Evolutionary conservation across 176 grass and related monocot species (phyloP), one percentile per base, ranked within the genome.

Genomic region (Aegilops umbellulata): DNA sequence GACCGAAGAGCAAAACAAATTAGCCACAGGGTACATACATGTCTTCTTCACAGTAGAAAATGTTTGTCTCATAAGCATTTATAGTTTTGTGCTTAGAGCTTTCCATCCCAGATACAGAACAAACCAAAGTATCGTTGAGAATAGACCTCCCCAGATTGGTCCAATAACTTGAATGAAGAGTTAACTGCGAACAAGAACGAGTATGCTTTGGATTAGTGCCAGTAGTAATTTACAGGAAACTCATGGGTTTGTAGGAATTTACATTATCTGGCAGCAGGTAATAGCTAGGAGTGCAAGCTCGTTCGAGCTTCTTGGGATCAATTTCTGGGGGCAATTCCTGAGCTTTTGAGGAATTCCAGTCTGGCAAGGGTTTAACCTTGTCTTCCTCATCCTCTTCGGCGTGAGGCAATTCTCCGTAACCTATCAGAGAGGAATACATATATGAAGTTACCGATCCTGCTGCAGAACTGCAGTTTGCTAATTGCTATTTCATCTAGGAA

Each of bases 221-320:
- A 71, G 57, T 57, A 71, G 35, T 57, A 8, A 42, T 13, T 60
- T 63, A 68, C 7, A 84, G 16, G 30, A 84, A 87, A 15, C 71
- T 41, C 12, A 84, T 13, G 67, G 60, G 39, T 61, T 61, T 81
- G 2, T 77, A 84, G 53, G 44, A 67, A 77, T 64, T 76, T 90
- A 92, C 87, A 81, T 92, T 81, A 13, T 90, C 47, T 44, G 87
- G 76, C 25, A 84, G 88, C 24, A 24, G 20, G 35, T 25, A 71
- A 79, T 84, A 92, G 70, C 84, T 87, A 81, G 79, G 69, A 73
- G 83, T 80, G 74, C 26, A 62, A 66, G 12, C 74, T 32, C 53
- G 17, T 58, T 16, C 36, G 42, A 41, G 77, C 30, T 39, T 87
- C 44, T 17, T 57, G 5, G 42, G 67, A 63, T 84, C 47, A 42